These are phyloP conservation scores for Daldinia childiae DNA, from an alignment of 495 filamentous ascomycete species.

Conservation along the genomic window DNA sequence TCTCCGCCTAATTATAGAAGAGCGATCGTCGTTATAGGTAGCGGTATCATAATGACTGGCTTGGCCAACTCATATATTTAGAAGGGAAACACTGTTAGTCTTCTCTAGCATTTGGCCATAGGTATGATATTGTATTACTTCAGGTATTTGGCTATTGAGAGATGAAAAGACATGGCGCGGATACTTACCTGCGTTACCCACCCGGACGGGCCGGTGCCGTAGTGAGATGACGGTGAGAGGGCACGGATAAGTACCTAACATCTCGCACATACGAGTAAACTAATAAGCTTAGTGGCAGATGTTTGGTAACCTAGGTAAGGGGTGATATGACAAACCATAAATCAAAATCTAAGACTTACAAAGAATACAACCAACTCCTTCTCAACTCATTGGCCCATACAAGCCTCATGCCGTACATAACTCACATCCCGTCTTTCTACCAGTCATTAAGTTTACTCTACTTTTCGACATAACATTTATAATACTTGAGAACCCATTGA, in stretches of 20 bases:
- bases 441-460: neutral
- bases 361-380: neutral
- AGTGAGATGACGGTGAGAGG: neutral
- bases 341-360: neutral
- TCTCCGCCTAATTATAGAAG: neutral
- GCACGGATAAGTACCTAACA: neutral
- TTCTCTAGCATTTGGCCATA: too few species aligned
- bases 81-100: neutral
- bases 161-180: conserved; percentile 1
- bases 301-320: neutral
- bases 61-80: neutral
- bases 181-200: conserved; percentile 1
- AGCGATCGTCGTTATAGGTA: neutral
- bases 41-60: neutral
- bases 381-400: neutral
- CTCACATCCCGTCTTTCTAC: neutral
- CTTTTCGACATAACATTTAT: neutral
- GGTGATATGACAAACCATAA: neutral
- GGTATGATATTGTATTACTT: neutral
- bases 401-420: neutral
- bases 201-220: neutral
- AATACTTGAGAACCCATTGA: neutral
- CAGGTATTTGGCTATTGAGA: neutral
- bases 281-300: neutral
- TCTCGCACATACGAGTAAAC: neutral